Conservation (phyloP, 768 basidiomycete species). For the Rhizopogon rudus region DNA sequence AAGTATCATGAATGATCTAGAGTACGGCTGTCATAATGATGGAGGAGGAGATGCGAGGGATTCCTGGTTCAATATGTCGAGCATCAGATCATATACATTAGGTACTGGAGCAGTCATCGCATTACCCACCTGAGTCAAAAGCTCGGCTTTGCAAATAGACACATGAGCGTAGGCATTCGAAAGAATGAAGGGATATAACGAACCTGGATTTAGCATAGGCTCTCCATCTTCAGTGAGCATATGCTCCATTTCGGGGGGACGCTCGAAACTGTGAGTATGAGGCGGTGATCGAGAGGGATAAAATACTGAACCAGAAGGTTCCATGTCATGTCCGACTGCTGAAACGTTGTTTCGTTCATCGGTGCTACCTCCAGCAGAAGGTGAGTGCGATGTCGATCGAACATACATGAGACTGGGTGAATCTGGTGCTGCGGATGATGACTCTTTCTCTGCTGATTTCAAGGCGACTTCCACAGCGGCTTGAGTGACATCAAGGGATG, state of each 20-base stretch:
- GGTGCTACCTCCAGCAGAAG: conserved; percentile 4
- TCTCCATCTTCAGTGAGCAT: conserved; percentile 61
- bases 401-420: conserved; percentile 5
- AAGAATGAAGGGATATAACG: conserved; percentile 13
- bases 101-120: conserved; percentile 5
- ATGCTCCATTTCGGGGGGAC: conserved; percentile 44
- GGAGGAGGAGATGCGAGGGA: conserved; percentile 70
- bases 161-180: conserved; percentile 4
- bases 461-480: conserved; percentile 31
- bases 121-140: conserved; percentile 54
- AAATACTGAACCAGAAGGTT: background rate
- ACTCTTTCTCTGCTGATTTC: conserved; percentile 27
- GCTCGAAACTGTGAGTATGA: conserved; percentile 20
- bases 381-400: conserved; percentile 8
- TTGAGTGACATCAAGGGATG: conserved; percentile 18
- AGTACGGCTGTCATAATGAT: conserved; percentile 30
- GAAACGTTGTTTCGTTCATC: conserved; percentile 14
- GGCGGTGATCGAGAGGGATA: conserved; percentile 24
- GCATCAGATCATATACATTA: conserved; percentile 24
- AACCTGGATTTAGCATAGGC: conserved; percentile 66
- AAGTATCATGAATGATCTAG: conserved; percentile 18
- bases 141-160: conserved; percentile 37
- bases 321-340: background rate
- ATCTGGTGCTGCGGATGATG: conserved; percentile 6
- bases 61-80: conserved; percentile 36